These are phyloP conservation scores for Dothideomycetes sp. DNA, from an alignment of 2,329 filamentous ascomycete genomes.

Conservation along the genomic window DNA sequence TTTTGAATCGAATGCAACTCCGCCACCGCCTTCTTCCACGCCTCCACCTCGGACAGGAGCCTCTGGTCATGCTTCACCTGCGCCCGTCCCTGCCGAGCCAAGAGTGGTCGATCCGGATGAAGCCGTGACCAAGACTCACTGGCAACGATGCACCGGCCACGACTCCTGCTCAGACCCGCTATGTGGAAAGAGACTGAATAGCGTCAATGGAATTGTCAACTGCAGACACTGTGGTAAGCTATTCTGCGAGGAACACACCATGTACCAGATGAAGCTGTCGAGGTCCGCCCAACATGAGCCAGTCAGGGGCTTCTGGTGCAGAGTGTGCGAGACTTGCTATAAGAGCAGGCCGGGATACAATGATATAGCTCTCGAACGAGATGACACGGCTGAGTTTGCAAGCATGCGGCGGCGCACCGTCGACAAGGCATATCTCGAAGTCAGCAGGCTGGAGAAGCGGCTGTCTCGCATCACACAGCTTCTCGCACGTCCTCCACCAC, in stretches of 20 bases:
- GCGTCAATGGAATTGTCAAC: slow-evolving; percentile 75
- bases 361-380: slow-evolving; percentile 51
- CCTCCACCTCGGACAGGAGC: slow-evolving; percentile 20
- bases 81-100: slow-evolving; percentile 21
- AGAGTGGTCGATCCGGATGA: slow-evolving; percentile 66
- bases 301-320: slow-evolving; percentile 79
- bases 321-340: slow-evolving; percentile 98
- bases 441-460: slow-evolving; percentile 81
- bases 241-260: slow-evolving; percentile 95
- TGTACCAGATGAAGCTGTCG: slow-evolving; percentile 99
- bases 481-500: slow-evolving; percentile 60
- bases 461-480: slow-evolving; percentile 82
- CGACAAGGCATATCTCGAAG: slow-evolving; percentile 76
- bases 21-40: slow-evolving; percentile 26
- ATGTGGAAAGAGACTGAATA: slow-evolving; percentile 69
- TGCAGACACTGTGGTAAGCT: slow-evolving; percentile 86
- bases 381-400: slow-evolving; percentile 63
- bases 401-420: slow-evolving; percentile 64
- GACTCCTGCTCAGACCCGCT: slow-evolving; percentile 80
- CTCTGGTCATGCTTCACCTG: slow-evolving; percentile 17
- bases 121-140: slow-evolving; percentile 75
- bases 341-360: slow-evolving; percentile 95
- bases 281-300: slow-evolving; percentile 83
- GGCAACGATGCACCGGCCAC: slow-evolving; percentile 65
- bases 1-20: slow-evolving; percentile 75